phyloP scores from a whole-genome alignment of 768 basidiomycete species.

The Leccinum subgranulosum region DNA sequence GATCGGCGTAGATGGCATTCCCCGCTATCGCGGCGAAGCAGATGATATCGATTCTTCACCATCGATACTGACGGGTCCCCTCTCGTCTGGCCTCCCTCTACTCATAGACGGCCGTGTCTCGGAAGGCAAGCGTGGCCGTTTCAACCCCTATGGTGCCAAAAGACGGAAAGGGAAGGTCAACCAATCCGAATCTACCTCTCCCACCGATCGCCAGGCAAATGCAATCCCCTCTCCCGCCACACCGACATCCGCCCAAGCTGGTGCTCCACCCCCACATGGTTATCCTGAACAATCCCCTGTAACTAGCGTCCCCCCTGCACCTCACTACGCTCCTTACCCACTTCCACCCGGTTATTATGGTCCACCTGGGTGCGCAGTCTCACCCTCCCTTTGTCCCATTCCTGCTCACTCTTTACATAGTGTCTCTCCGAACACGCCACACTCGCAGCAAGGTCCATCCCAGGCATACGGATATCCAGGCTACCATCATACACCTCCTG shows the following conservation, averaged over 20 bases:
- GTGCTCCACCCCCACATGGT: slow-evolving; percentile 23
- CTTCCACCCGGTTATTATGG: slow-evolving; percentile 33
- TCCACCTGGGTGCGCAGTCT: slow-evolving; percentile 22
- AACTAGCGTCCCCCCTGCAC: slow-evolving; percentile 22
- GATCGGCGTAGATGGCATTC: slow-evolving; percentile 76
- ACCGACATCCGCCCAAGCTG: slow-evolving; percentile 26
- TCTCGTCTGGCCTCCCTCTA: slow-evolving; percentile 48
- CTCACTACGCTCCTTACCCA: slow-evolving; percentile 34
- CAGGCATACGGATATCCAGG: slow-evolving; percentile 26
- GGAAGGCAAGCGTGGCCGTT: slow-evolving; percentile 46
- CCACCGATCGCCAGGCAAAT: slow-evolving; percentile 26
- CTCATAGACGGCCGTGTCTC: slow-evolving; percentile 44
- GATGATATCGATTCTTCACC: slow-evolving; percentile 60
- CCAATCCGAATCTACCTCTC: slow-evolving; percentile 29
- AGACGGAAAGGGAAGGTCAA: slow-evolving; percentile 36
- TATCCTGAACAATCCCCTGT: slow-evolving; percentile 29
- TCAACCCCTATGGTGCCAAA: slow-evolving; percentile 42
- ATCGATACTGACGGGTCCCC: slow-evolving; percentile 37
- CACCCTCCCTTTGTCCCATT: background rate
- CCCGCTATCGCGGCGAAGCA: slow-evolving; percentile 79
- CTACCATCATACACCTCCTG: slow-evolving; percentile 16
- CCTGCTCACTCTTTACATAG: slow-evolving; percentile 17
- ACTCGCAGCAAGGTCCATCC: slow-evolving; percentile 20
- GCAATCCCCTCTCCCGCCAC: slow-evolving; percentile 29
- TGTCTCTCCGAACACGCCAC: slow-evolving; percentile 21